Evolutionary conservation across 2,329 filamentous ascomycete species (phyloP).

Genomic region (Alternaria tenuissima): DNA sequence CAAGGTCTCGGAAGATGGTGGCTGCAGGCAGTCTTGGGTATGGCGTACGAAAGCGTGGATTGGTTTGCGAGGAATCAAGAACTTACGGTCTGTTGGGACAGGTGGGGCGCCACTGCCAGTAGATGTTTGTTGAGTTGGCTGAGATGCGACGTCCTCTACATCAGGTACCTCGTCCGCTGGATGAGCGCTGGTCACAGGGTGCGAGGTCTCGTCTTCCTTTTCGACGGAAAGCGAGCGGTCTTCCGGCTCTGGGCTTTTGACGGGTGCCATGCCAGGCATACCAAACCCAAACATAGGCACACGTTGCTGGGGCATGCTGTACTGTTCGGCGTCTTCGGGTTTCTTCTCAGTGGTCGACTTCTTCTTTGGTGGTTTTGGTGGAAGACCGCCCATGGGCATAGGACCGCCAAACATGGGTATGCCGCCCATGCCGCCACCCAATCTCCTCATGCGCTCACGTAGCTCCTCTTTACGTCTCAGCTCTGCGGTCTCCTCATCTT

Average conservation of each 20-base stretch:
- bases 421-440: conserved; percentile 90
- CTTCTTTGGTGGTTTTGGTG: conserved; percentile 57
- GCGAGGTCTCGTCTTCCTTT: conserved; percentile 59
- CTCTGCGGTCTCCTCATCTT: conserved; percentile 89
- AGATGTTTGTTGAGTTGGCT: conserved; percentile 53
- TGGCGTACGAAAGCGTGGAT: conserved; percentile 28
- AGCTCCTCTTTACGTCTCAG: conserved; percentile 85
- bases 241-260: conserved; percentile 58
- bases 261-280: conserved; percentile 75
- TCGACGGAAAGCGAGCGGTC: conserved; percentile 55
- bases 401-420: conserved; percentile 85
- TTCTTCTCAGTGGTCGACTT: conserved; percentile 53
- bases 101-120: conserved; percentile 53
- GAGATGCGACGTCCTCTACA: conserved; percentile 61
- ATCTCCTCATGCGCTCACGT: conserved; percentile 95
- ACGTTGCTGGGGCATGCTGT: conserved; percentile 49
- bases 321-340: conserved; percentile 47
- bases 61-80: conserved; percentile 50
- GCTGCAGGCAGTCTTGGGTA: conserved; percentile 33
- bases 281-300: conserved; percentile 67
- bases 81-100: conserved; percentile 62
- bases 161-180: conserved; percentile 60
- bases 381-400: conserved; percentile 66
- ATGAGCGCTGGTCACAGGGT: conserved; percentile 54
- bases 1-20: conserved; percentile 38